phyloP scores from a whole-genome alignment of 768 basidiomycete genomes.

The Mycena metata region DNA sequence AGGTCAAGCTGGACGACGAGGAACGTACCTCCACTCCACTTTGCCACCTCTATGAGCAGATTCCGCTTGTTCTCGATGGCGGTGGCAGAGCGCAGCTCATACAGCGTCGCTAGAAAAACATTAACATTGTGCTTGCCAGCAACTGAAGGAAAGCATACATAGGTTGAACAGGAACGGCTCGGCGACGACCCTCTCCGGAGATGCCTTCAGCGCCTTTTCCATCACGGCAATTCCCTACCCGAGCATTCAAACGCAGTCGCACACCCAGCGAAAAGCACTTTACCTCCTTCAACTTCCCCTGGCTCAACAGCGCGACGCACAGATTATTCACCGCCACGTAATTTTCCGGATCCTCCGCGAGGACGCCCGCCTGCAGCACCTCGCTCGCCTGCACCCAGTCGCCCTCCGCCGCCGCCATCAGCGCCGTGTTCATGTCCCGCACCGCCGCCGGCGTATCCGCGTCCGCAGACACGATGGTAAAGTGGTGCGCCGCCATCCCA shows the following conservation, averaged over 20 bases:
- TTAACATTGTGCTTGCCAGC: too few relatives aligned
- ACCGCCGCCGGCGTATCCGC: conserved; percentile 56
- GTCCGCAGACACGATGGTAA: conserved; percentile 64
- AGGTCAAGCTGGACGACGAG: neutral
- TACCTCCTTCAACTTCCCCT: conserved; percentile 83
- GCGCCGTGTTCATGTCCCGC: conserved; percentile 74
- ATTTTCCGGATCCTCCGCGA: conserved; percentile 70
- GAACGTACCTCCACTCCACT: conserved; percentile 74
- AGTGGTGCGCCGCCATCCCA: conserved; percentile 68
- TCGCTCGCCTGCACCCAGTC: conserved; percentile 71
- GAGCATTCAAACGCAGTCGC: neutral
- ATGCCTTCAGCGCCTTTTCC: conserved; percentile 70
- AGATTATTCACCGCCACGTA: conserved; percentile 82
- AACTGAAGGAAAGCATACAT: too few relatives aligned
- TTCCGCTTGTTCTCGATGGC: conserved; percentile 84
- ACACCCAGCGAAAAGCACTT: conserved; percentile 22
- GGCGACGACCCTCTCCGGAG: conserved; percentile 80
- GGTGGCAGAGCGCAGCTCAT: conserved; percentile 81
- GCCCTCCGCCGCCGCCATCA: conserved; percentile 77
- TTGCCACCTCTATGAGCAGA: conserved; percentile 80
- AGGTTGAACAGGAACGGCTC: conserved; percentile 91
- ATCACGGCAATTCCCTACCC: conserved; percentile 77
- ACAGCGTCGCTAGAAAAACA: conserved; percentile 73
- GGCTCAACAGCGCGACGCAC: conserved; percentile 76
- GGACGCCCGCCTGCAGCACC: conserved; percentile 53